Base-by-base conservation (phyloP, 495 filamentous ascomycete species). In the Glarea lozoyensis region DNA sequence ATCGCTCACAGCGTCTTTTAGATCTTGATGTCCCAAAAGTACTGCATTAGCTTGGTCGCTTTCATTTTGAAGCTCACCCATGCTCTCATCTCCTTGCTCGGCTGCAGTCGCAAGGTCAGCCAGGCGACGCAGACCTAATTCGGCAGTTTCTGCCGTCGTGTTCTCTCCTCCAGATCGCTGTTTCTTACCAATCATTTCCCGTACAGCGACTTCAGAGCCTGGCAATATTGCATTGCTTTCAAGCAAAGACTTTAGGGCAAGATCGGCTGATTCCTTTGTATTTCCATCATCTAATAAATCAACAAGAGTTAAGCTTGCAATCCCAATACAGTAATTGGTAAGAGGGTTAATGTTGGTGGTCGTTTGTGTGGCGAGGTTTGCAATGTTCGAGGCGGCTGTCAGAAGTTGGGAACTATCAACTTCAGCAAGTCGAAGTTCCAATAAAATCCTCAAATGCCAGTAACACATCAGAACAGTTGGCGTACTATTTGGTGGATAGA, bases 381-480 rank as follows among this genome's bases (percentile, higher is more conserved):
- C 67, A 1, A 82, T 65, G 43, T 79, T 71, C 46, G 70, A 66
- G 22, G 79, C 78, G 13, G 75, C 72, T 45, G 72, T 73, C 10
- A 89, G 61, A 22, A 89, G 67, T 25, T 84, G 75, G 25, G 66
- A 61, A 0, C 75, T 73, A 45, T 72, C 65, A 51, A 75, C 60
- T 53, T 75, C 57, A 56, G 68, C 61, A 62, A 75, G 64, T 66
- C 77, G 48, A 45, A 75, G 62, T 37, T 76, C 70, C 20, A 75
- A 68, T 12, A 88, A 61, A 10, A 89, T 66, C 29, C 76, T 73
- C 36, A 77, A 59, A 48, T 87, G 84, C 77, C 84, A 85, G 60
- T 87, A 90, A 2, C 78, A 72, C 30, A 90, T 73, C 38, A 78
- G 68, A 23, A 88, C 65, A 10, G 84, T 58, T 24, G 63, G 67